Percentiles rank a stretch among this genome's conserved stretches.
Evolutionary conservation across 768 basidiomycete genomes (phyloP).

Genomic region (Amanita rubescens): DNA sequence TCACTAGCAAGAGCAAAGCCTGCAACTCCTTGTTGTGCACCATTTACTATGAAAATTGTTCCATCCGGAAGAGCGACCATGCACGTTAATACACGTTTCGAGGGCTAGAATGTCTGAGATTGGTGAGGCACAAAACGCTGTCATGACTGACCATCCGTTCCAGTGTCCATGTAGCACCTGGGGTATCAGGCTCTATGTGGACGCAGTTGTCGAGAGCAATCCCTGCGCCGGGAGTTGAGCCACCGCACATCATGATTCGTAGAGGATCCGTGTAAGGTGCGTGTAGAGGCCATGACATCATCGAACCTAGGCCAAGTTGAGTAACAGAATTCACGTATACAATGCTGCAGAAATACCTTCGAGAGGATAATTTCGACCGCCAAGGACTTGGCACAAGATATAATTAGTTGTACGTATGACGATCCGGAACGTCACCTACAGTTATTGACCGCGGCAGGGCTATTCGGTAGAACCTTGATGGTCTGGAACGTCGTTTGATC

Average conservation of each 20-base stretch:
- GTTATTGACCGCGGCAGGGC: slow-evolving; percentile 67
- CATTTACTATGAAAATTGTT: slow-evolving; percentile 73
- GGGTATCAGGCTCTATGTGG: slow-evolving; percentile 54
- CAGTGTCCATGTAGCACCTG: slow-evolving; percentile 56
- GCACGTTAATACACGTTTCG: slow-evolving; percentile 69
- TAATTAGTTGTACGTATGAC: not conserved
- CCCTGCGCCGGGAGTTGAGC: slow-evolving; percentile 53
- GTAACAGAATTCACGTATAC: slow-evolving; percentile 8
- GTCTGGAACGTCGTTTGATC: slow-evolving; percentile 62
- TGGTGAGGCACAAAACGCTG: not conserved
- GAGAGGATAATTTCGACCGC: slow-evolving; percentile 71
- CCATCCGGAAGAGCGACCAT: slow-evolving; percentile 67
- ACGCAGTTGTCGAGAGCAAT: slow-evolving; percentile 63
- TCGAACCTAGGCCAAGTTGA: slow-evolving; percentile 32
- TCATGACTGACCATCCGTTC: slow-evolving; percentile 65
- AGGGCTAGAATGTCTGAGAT: slow-evolving; percentile 39
- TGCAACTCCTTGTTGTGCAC: slow-evolving; percentile 60
- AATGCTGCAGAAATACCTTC: slow-evolving; percentile 31
- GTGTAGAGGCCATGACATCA: slow-evolving; percentile 59
- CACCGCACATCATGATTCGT: slow-evolving; percentile 68
- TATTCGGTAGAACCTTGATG: slow-evolving; percentile 53
- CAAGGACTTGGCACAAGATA: slow-evolving; percentile 35
- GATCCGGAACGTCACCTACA: slow-evolving; percentile 25
- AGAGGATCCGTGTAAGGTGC: slow-evolving; percentile 71
- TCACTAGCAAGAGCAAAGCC: slow-evolving; percentile 65